Conservation (phyloP, 2,329 filamentous ascomycete species). For the Aureobasidium sp. region DNA sequence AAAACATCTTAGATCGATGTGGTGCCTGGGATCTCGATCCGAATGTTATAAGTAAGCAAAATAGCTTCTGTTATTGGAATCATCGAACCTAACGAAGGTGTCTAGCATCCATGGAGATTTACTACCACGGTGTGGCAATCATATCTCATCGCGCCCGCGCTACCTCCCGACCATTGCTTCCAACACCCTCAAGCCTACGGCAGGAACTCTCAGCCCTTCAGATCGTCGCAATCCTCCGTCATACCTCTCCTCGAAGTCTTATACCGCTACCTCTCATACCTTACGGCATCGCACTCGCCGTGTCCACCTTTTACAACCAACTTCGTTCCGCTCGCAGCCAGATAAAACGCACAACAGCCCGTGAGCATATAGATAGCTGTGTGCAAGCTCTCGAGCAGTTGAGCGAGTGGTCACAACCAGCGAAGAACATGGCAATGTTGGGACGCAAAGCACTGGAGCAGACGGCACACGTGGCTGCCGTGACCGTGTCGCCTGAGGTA, state of each 20-base stretch:
- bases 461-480: neutral
- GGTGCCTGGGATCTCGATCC: conserved; percentile 29
- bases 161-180: conserved; percentile 29
- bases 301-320: conserved; percentile 49
- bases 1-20: conserved; percentile 33
- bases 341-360: conserved; percentile 10
- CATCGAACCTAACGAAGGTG: conserved; percentile 17
- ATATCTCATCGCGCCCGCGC: conserved; percentile 44
- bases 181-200: conserved; percentile 43
- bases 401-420: conserved; percentile 10
- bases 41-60: conserved; percentile 26
- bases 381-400: conserved; percentile 12
- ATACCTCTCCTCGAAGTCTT: conserved; percentile 37
- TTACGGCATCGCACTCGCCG: conserved; percentile 46
- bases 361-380: conserved; percentile 13
- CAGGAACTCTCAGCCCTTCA: conserved; percentile 47
- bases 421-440: conserved; percentile 11
- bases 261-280: conserved; percentile 47
- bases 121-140: conserved; percentile 49
- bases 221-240: conserved; percentile 40
- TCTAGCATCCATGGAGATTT: conserved; percentile 42
- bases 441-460: conserved; percentile 12
- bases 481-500: neutral
- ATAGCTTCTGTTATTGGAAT: neutral
- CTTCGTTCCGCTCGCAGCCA: conserved; percentile 31